These are phyloP conservation scores for Rhizopus microsporus DNA, from an alignment of 371 early-diverging fungal species.

Conservation along the genomic window DNA sequence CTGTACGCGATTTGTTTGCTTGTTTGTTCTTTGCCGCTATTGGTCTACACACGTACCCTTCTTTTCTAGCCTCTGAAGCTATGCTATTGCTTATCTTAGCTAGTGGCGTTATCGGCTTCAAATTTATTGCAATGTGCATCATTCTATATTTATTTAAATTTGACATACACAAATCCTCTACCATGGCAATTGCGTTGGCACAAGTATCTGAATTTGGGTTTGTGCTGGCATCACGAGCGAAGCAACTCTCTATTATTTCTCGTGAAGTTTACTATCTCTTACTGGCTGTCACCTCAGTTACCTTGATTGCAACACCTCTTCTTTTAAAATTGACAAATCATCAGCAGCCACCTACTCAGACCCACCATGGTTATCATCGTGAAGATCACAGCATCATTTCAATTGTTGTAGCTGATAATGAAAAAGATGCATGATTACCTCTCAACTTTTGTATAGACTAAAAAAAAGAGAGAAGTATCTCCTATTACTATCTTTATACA, in stretches of 20 bases:
- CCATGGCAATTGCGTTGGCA: slow-evolving; percentile 58
- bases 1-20: slow-evolving; percentile 62
- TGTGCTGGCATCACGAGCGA: slow-evolving; percentile 61
- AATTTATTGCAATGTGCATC: slow-evolving; percentile 43
- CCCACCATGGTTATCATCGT: slow-evolving; percentile 5
- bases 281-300: slow-evolving; percentile 55
- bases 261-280: slow-evolving; percentile 64
- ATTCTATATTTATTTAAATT: slow-evolving; percentile 43
- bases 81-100: slow-evolving; percentile 51
- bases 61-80: slow-evolving; percentile 58
- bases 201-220: slow-evolving; percentile 68
- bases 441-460: background rate
- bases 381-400: slow-evolving; percentile 2
- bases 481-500: too few relatives aligned
- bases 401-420: background rate
- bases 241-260: slow-evolving; percentile 53
- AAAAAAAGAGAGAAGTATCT: too few relatives aligned
- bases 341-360: slow-evolving; percentile 7
- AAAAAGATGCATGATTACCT: background rate
- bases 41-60: slow-evolving; percentile 65
- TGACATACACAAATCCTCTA: slow-evolving; percentile 38
- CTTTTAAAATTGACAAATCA: slow-evolving; percentile 47
- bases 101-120: slow-evolving; percentile 53
- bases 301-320: slow-evolving; percentile 56
- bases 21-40: slow-evolving; percentile 68